Base-by-base conservation (phyloP, 768 basidiomycete species). In the Austroboletus eburneus region DNA sequence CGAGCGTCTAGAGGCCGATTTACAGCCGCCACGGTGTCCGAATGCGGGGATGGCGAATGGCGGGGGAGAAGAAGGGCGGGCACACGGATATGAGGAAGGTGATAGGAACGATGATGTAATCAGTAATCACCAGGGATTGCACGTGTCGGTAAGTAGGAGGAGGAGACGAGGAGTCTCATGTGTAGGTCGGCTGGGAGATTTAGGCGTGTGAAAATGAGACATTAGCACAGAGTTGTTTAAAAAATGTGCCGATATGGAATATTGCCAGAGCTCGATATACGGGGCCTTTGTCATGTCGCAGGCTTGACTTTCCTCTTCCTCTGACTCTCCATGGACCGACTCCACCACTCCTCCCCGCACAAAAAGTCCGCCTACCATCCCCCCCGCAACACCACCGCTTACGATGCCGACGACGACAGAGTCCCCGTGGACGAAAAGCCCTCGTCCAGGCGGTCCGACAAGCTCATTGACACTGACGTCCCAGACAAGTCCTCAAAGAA, bases 401-500 rank as follows among this genome's bases (percentile, higher is more conserved):
- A 43, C 40, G 57, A 59, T 38, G 54, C 39, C 17, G 61, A 57
- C 51, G 54, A 64, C 52, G 57, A 57, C 46, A 41, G 48, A 40
- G 48, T 42, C 3, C 32, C 44, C 10, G 38, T 52, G 35, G 62
- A 64, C 33, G 61, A 64, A 48, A 65, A 53, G 56, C 55, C 56
- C 51, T 56, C 56, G 6, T 9, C 38, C 20, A 64, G 49, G 45
- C 35, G 49, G 55, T 48, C 51, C 2, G 51, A 51, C 51, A 67
- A 51, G 45, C 50, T 49, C n/a, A 49, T 43, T 17, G 65, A 65
- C 47, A n/a, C 46, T 12, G 62, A 62, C 42, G 38, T 32, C 38
- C 4, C 37, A 10, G 64, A 62, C 49, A 66, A 62, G 54, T 41
- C 52, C 7, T 43, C 55, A 43, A 88, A 88, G 78, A 88, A 89